These are phyloP conservation scores for Ceriops decandra DNA, from an alignment of 345 rosid genomes.

Conservation along the genomic window DNA sequence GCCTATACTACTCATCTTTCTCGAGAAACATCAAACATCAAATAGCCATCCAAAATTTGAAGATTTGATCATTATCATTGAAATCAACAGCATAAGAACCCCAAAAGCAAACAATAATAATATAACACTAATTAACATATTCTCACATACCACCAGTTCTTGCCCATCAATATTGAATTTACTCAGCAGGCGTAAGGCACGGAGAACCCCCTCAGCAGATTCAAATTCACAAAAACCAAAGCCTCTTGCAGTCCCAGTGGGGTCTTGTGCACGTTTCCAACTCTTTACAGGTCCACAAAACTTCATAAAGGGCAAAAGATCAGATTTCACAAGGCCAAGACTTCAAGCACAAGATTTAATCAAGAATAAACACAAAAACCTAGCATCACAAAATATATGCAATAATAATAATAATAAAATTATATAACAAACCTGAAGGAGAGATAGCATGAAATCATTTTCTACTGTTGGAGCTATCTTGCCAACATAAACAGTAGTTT, in stretches of 20 bases:
- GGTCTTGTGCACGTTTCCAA: slow-evolving; percentile 86
- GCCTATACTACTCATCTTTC: not conserved
- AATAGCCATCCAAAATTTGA: not conserved
- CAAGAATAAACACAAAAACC: slow-evolving; percentile 4
- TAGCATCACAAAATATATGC: not conserved
- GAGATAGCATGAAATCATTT: slow-evolving; percentile 79
- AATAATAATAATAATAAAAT: not conserved
- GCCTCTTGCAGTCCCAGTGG: slow-evolving; percentile 76
- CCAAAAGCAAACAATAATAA: not conserved
- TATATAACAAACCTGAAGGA: slow-evolving; percentile 55
- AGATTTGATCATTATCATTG: not conserved
- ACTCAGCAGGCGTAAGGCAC: slow-evolving; percentile 82
- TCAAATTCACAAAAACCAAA: slow-evolving; percentile 98
- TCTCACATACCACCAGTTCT: slow-evolving; percentile 71
- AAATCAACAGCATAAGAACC: not conserved
- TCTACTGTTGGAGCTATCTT: slow-evolving; percentile 85
- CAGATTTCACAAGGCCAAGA: slow-evolving; percentile 6
- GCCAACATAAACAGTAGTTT: slow-evolving; percentile 93
- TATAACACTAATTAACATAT: not conserved
- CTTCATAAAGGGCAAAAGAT: slow-evolving; percentile 36
- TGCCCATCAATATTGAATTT: slow-evolving; percentile 90
- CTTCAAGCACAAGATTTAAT: not conserved
- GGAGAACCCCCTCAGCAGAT: slow-evolving; percentile 93
- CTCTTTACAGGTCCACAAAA: slow-evolving; percentile 89
- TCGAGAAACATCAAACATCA: not conserved